Percentiles rank a stretch among this genome's conserved stretches.
Conservation (phyloP, 371 early-diverging fungal species). For the Dinochytrium kinnereticum region DNA sequence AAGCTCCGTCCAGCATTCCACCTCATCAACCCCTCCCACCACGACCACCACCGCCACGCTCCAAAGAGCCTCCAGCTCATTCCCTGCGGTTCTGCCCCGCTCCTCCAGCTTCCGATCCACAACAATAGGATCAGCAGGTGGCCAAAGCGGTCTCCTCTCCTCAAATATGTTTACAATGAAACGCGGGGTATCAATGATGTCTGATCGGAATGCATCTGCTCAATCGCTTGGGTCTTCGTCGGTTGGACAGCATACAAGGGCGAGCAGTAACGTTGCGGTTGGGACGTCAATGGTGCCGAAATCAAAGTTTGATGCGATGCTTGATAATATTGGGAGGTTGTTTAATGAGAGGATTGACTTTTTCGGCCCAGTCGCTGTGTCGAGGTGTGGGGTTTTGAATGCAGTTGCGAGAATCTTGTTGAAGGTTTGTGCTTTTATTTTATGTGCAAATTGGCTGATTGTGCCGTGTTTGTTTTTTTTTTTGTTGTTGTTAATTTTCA, state of each 20-base stretch:
- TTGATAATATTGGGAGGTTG: constrained; percentile 70
- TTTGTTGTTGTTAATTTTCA: background rate
- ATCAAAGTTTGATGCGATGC: constrained; percentile 17
- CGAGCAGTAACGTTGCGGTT: background rate
- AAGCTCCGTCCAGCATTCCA: background rate
- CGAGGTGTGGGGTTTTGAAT: constrained; percentile 55
- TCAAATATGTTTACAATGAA: constrained; percentile 13
- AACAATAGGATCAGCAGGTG: background rate
- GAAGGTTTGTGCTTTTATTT: constrained; percentile 54
- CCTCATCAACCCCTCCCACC: background rate
- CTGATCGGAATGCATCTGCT: background rate
- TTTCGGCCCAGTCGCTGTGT: constrained; percentile 64
- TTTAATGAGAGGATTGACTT: constrained; percentile 72
- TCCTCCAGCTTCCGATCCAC: constrained; percentile 6
- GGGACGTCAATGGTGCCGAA: background rate
- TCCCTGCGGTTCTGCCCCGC: background rate
- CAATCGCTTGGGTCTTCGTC: background rate
- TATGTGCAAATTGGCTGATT: background rate
- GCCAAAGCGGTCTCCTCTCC: background rate
- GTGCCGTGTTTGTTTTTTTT: background rate
- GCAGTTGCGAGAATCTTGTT: constrained; percentile 62
- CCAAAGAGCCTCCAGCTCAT: background rate
- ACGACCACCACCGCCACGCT: background rate
- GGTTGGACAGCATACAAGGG: background rate
- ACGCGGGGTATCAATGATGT: background rate